phyloP scores from a whole-genome alignment of 78 protist species.

The Bigelowiella natans region DNA sequence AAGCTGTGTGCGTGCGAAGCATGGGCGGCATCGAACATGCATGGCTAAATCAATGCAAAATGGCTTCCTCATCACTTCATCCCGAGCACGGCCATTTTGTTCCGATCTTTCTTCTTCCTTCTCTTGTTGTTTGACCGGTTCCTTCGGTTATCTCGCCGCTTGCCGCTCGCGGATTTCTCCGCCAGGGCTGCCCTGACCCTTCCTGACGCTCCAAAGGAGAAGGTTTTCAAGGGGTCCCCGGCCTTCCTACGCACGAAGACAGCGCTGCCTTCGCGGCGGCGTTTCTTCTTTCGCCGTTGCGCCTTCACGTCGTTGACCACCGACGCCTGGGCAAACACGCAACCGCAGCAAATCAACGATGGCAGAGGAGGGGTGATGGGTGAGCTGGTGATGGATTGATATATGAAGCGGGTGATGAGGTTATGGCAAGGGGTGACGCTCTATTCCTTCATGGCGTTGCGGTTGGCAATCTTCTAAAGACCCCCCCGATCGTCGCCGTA shows the following conservation, averaged over 20 bases:
- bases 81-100: background rate
- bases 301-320: background rate
- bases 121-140: background rate
- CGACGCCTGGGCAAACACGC: background rate
- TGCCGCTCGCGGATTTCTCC: background rate
- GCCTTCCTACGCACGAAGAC: background rate
- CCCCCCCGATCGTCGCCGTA: too few species aligned
- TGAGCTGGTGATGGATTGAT: too few species aligned
- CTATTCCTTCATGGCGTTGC: too few species aligned
- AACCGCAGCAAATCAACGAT: too few species aligned
- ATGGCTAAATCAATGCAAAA: too few species aligned
- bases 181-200: background rate
- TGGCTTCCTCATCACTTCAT: too few species aligned
- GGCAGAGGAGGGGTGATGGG: too few species aligned
- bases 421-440: too few species aligned
- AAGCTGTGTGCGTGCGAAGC: too few species aligned
- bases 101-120: background rate
- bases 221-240: background rate
- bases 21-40: too few species aligned
- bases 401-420: too few species aligned
- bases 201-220: background rate
- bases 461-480: too few species aligned
- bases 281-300: background rate
- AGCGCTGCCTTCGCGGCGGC: background rate
- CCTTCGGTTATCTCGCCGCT: background rate